Conservation (phyloP, 2,329 filamentous ascomycete species). For the Aspergillus sp. region DNA sequence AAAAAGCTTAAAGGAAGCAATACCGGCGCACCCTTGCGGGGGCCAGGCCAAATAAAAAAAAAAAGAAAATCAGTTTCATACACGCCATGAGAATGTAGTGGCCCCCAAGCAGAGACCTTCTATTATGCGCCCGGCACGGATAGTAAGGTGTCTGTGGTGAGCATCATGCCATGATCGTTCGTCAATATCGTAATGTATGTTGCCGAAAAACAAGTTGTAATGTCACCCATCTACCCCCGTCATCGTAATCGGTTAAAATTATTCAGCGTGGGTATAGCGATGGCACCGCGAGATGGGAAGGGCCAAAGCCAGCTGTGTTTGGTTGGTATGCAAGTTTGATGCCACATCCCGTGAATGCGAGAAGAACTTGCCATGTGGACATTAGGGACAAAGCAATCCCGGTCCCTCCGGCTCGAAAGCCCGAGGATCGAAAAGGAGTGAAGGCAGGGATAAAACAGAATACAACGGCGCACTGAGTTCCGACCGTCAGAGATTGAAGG, state of each 20-base stretch:
- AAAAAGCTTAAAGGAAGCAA: slow-evolving; percentile 16
- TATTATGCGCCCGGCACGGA: slow-evolving; percentile 28
- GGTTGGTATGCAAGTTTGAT: slow-evolving; percentile 22
- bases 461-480: background rate
- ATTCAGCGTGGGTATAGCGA: slow-evolving; percentile 13
- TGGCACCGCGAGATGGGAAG: slow-evolving; percentile 10
- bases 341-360: slow-evolving; percentile 15
- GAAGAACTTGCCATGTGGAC: slow-evolving; percentile 9
- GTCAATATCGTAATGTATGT: slow-evolving; percentile 25
- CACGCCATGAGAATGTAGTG: slow-evolving; percentile 24
- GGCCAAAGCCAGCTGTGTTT: slow-evolving; percentile 17
- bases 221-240: slow-evolving; percentile 8
- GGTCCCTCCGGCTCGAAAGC: slow-evolving; percentile 21
- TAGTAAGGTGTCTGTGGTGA: slow-evolving; percentile 9
- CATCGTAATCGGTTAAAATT: slow-evolving; percentile 20
- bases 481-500: background rate
- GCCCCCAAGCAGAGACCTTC: slow-evolving; percentile 13
- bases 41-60: slow-evolving; percentile 11
- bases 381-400: slow-evolving; percentile 15
- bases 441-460: slow-evolving; percentile 9
- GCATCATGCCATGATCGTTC: slow-evolving; percentile 24
- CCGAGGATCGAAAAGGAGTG: slow-evolving; percentile 6
- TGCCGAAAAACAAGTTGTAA: slow-evolving; percentile 14
- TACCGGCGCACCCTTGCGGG: background rate
- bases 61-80: slow-evolving; percentile 22